Percentiles rank a stretch among this genome's conserved stretches.
These are phyloP conservation scores for Abrus precatorius DNA, from an alignment of 306 rosid species.

Conservation along the genomic window DNA sequence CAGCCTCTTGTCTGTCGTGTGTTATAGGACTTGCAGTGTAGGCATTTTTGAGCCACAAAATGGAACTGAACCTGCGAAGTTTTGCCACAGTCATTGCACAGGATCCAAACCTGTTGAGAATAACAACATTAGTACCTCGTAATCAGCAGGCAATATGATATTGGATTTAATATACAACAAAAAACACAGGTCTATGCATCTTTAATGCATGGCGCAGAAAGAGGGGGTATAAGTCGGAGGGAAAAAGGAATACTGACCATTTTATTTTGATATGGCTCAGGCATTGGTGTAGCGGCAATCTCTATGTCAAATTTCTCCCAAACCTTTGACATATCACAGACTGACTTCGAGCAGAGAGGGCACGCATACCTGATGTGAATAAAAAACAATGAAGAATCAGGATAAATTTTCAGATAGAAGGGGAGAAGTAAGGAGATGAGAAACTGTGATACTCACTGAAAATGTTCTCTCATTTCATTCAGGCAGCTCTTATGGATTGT, in stretches of 20 bases:
- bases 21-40: conserved; percentile 84
- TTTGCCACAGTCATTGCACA: conserved; percentile 85
- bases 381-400: neutral
- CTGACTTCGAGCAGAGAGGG: conserved; percentile 91
- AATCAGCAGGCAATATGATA: neutral
- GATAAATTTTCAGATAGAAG: neutral
- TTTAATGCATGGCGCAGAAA: neutral
- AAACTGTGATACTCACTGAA: conserved; percentile 62
- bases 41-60: conserved; percentile 78
- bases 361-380: conserved; percentile 67
- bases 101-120: conserved; percentile 72
- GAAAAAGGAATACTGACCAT: conserved; percentile 53
- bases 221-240: neutral
- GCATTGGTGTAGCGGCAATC: conserved; percentile 84
- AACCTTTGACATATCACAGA: conserved; percentile 87
- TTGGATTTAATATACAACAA: neutral
- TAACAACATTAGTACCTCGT: neutral
- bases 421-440: neutral
- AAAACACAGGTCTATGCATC: neutral
- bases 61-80: conserved; percentile 71
- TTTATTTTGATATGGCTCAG: conserved; percentile 68
- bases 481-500: conserved; percentile 84
- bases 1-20: conserved; percentile 79
- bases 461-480: conserved; percentile 88
- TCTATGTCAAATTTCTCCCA: conserved; percentile 88